A percentile compares a stretch with the other conserved stretches of the same genome.
Conservation (phyloP, 1,284 basidiomycete genomes). For the Xerocomus cyaneibrunnescens region DNA sequence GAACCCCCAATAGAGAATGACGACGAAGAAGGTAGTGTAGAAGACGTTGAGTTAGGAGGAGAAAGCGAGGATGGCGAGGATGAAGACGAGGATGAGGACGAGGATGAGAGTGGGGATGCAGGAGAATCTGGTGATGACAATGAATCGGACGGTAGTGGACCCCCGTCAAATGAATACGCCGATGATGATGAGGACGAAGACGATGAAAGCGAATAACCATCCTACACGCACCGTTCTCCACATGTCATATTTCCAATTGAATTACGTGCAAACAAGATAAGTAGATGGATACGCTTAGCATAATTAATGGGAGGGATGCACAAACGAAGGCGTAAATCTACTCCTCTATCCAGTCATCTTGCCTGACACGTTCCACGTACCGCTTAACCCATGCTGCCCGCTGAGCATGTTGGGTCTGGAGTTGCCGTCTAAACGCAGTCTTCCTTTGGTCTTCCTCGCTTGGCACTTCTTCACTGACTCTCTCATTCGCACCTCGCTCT, state of each 20-base stretch:
- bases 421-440: constrained; percentile 36
- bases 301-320: constrained; percentile 2
- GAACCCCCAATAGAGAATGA: constrained; percentile 63
- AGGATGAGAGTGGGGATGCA: constrained; percentile 44
- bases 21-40: constrained; percentile 67
- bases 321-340: constrained; percentile 25
- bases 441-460: constrained; percentile 34
- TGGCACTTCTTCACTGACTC: constrained; percentile 36
- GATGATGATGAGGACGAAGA: constrained; percentile 68
- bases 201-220: constrained; percentile 49
- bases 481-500: constrained; percentile 36
- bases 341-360: constrained; percentile 71
- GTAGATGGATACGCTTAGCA: not conserved
- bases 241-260: not conserved
- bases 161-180: constrained; percentile 60
- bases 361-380: constrained; percentile 64
- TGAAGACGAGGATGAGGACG: constrained; percentile 48
- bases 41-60: constrained; percentile 65
- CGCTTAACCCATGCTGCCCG: constrained; percentile 61
- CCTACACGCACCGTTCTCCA: not conserved
- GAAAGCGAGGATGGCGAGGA: constrained; percentile 56
- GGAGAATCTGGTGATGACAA: constrained; percentile 53
- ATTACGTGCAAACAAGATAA: constrained; percentile 3
- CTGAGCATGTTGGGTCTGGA: constrained; percentile 49
- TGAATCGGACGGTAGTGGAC: constrained; percentile 53